Percentiles rank a stretch among this genome's conserved stretches.
These are phyloP conservation scores for Beta corolliflora DNA, from an alignment of 179 eudicot genomes.

Conservation along the genomic window DNA sequence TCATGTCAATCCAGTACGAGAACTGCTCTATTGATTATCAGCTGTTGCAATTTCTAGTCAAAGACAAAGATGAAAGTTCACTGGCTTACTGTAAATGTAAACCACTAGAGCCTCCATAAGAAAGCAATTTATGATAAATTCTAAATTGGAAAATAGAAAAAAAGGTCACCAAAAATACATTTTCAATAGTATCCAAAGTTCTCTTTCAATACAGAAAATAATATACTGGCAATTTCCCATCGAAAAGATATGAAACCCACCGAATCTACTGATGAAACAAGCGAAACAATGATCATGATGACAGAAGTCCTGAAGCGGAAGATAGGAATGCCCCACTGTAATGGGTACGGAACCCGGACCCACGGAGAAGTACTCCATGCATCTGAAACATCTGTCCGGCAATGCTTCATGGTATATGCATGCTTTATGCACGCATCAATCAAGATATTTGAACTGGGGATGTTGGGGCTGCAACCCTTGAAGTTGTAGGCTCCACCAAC, in stretches of 20 bases:
- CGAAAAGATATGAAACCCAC: constrained; percentile 45
- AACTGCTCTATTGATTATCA: neutral
- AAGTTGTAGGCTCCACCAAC: constrained; percentile 92
- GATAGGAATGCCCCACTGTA: constrained; percentile 94
- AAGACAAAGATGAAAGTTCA: neutral
- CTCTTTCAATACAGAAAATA: neutral
- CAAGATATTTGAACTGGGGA: constrained; percentile 85
- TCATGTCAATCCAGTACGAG: neutral
- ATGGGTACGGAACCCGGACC: constrained; percentile 86
- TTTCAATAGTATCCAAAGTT: neutral
- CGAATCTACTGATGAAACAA: constrained; percentile 83
- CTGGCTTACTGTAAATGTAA: neutral
- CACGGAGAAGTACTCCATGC: constrained; percentile 86
- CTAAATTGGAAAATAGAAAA: neutral
- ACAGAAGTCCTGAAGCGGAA: constrained; percentile 80
- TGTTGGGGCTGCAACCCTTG: constrained; percentile 71
- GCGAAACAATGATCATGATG: constrained; percentile 75
- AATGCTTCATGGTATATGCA: constrained; percentile 90
- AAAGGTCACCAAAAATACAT: neutral
- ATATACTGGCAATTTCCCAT: neutral
- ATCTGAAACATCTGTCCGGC: constrained; percentile 91
- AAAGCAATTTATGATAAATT: neutral
- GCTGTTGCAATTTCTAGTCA: neutral
- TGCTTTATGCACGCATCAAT: constrained; percentile 72
- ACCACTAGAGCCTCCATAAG: neutral